These are phyloP conservation scores for Silene noctiflora DNA, from an alignment of 179 eudicot species.

Conservation along the genomic window DNA sequence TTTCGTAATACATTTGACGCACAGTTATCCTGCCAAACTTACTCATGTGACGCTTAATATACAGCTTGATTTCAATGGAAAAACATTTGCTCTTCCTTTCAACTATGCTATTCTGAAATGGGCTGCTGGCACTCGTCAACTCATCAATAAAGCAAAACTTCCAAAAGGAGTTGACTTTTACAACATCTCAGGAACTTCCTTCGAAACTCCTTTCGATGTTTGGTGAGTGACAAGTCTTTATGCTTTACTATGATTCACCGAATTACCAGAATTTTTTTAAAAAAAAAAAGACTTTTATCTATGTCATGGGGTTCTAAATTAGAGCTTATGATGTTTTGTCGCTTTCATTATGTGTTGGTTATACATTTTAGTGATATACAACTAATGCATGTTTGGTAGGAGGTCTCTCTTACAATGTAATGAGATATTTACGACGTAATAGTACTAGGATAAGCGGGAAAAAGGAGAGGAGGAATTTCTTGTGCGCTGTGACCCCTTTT, in stretches of 20 bases:
- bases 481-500: too few species aligned
- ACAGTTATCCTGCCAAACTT: neutral
- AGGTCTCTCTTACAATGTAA: too few species aligned
- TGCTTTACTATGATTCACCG: neutral
- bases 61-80: slow-evolving; percentile 68
- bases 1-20: neutral
- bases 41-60: slow-evolving; percentile 1
- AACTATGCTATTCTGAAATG: slow-evolving; percentile 63
- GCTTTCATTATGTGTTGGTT: too few species aligned
- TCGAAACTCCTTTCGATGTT: slow-evolving; percentile 89
- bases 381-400: too few species aligned
- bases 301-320: too few species aligned
- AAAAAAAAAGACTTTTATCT: neutral
- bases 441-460: too few species aligned
- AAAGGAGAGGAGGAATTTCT: too few species aligned
- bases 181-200: slow-evolving; percentile 81
- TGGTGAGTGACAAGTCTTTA: slow-evolving; percentile 42
- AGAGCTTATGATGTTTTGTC: too few species aligned
- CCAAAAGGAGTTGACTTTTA: slow-evolving; percentile 71
- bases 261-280: neutral
- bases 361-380: too few species aligned
- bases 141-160: slow-evolving; percentile 55
- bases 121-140: slow-evolving; percentile 69
- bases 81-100: slow-evolving; percentile 75
- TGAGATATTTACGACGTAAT: too few species aligned